Percentiles rank a stretch among this genome's conserved stretches.
Evolutionary conservation across 108 stramenopile species (phyloP).

Genomic region (Cyclostephanos invisitatus): DNA sequence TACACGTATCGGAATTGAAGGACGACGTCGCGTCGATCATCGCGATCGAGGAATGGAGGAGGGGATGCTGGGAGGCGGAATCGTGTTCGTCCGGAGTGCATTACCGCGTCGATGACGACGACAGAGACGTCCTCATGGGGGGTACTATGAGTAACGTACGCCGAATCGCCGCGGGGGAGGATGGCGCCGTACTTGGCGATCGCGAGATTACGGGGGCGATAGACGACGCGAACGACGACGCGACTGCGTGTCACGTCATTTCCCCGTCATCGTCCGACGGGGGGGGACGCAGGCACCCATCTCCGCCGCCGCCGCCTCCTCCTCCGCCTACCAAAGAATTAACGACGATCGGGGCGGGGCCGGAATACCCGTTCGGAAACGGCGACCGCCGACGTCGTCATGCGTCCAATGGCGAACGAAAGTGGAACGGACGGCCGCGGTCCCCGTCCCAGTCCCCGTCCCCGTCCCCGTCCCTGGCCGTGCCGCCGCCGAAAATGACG

Average conservation of each 20-base stretch:
- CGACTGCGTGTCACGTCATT: background rate
- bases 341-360: background rate
- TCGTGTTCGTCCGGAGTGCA: too few relatives aligned
- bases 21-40: constrained; percentile 7
- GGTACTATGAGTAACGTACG: background rate
- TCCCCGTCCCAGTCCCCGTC: too few relatives aligned
- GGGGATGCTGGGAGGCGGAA: constrained; percentile 15
- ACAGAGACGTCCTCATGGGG: background rate
- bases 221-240: background rate
- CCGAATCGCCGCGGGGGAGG: background rate
- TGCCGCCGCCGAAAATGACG: too few relatives aligned
- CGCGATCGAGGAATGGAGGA: constrained; percentile 17
- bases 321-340: background rate
- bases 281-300: background rate
- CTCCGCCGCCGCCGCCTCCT: background rate
- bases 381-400: background rate
- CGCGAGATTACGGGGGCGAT: background rate
- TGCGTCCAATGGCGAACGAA: too few relatives aligned
- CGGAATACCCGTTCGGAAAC: background rate
- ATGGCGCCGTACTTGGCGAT: background rate
- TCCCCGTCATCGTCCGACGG: background rate
- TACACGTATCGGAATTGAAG: constrained; percentile 26
- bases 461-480: too few relatives aligned
- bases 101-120: background rate
- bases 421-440: too few relatives aligned